Evolutionary conservation across 306 rosid species (phyloP).

Genomic region (Cicer pinnatifidum): DNA sequence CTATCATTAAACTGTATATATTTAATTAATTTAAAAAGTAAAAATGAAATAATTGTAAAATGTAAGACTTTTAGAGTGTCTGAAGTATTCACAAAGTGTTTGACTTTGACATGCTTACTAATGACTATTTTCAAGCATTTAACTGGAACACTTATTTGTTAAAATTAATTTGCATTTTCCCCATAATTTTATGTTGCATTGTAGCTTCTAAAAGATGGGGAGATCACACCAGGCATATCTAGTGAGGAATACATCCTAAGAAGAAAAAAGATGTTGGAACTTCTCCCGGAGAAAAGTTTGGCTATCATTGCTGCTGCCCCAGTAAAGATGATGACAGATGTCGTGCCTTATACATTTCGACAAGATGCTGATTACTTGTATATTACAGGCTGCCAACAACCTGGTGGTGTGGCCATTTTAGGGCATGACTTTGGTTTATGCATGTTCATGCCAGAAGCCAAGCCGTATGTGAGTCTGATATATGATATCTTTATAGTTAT

Average conservation of each 20-base stretch:
- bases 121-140: not conserved
- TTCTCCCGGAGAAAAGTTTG: constrained; percentile 84
- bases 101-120: not conserved
- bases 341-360: constrained; percentile 89
- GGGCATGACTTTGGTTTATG: constrained; percentile 84
- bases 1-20: not conserved
- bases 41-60: constrained; percentile 4
- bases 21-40: too few species aligned
- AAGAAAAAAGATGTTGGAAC: constrained; percentile 79
- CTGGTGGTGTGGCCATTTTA: constrained; percentile 87
- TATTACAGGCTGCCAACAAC: constrained; percentile 95
- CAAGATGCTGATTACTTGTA: constrained; percentile 88
- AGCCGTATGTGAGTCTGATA: constrained; percentile 63
- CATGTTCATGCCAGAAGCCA: constrained; percentile 96
- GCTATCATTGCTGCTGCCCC: constrained; percentile 93
- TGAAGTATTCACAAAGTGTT: constrained; percentile 1
- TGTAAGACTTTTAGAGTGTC: not conserved
- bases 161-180: constrained; percentile 28
- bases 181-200: constrained; percentile 36
- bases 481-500: constrained; percentile 38
- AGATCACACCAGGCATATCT: constrained; percentile 80
- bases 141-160: constrained; percentile 9
- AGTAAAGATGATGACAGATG: constrained; percentile 94
- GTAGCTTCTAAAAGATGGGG: constrained; percentile 84
- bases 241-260: constrained; percentile 72